Evolutionary conservation across 225 moss, liverwort and hornwort genomes (phyloP), one percentile per base, ranked within the genome.

Genomic region (Polytrichum commune): DNA sequence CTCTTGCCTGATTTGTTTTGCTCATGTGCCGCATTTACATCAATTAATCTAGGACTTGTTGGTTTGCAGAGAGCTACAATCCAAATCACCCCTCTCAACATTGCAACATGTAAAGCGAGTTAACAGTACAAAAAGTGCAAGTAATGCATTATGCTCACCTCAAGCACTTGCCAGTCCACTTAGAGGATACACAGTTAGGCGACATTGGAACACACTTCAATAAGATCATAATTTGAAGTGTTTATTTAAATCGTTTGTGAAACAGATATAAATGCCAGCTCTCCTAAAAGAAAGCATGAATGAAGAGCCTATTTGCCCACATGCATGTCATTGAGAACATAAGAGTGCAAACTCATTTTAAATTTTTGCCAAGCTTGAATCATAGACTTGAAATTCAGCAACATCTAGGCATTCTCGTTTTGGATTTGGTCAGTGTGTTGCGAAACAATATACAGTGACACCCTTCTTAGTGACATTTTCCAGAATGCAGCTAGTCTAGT

Each of bases 71-170:
- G 93, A 93, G 64, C 85, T 95, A 20, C 85, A 90, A 71, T 72
- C 73, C 18, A 87, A 84, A 78, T 84, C 90, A 54, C 95, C 95
- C 25, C 76, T 95, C 57, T 81, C 78, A 74, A 64, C 80, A 22
- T 82, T 95, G 81, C 74, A 87, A 33, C 95, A 95, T 78, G 90
- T 89, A 67, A 95, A 93, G 87, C 88, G 95, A 35, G 86, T 93
- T 53, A 86, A 82, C 60, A 87, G 77, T 70, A 73, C 56, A 18
- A 57, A 25, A 56, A 74, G 69, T 55, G 82, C 87, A 82, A 88
- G 94, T 95, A 80, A 60, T 28, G 55, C 18, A 67, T 26, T 35
- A 27, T 18, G 18, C 19, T 24, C 18, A 3, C 26, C 19, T 10
- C 5, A 5, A 23, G 27, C 19, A 18, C 19, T 27, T 27, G 55